Conservation (phyloP, 805 yeast species). For the Kodamaea jinghongensis region DNA sequence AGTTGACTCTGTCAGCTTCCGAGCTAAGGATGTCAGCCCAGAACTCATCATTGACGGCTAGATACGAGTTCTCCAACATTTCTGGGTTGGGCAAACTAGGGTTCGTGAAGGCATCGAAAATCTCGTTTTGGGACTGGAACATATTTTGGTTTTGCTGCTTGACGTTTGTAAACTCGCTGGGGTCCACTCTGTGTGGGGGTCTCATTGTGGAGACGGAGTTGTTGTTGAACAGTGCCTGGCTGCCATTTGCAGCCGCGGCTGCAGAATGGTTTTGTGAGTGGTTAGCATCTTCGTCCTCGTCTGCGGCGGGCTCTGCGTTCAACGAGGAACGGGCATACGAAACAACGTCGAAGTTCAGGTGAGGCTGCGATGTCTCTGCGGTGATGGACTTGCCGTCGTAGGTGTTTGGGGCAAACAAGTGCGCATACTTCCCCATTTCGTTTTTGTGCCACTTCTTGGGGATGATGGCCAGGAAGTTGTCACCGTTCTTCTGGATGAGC, state of each 20-base stretch:
- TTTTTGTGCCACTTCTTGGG: constrained; percentile 15
- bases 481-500: constrained; percentile 24
- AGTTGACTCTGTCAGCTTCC: constrained; percentile 32
- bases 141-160: neutral
- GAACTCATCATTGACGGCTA: constrained; percentile 64
- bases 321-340: constrained; percentile 29
- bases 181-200: no score
- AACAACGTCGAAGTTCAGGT: constrained; percentile 27
- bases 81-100: constrained; percentile 26
- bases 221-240: no score
- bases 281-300: no score
- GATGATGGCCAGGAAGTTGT: constrained; percentile 7
- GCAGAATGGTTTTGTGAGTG: no score
- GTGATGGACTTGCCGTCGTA: constrained; percentile 5
- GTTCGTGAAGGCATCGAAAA: neutral
- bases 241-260: no score
- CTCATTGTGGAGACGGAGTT: no score
- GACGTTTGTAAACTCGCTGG: no score
- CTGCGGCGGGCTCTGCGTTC: no score
- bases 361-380: neutral
- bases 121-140: neutral
- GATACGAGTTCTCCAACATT: constrained; percentile 46
- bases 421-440: constrained; percentile 19
- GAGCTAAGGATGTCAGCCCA: constrained; percentile 58
- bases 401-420: constrained; percentile 9